Evolutionary conservation across 768 basidiomycete species (phyloP).

Genomic region (Austroboletus eburneus): DNA sequence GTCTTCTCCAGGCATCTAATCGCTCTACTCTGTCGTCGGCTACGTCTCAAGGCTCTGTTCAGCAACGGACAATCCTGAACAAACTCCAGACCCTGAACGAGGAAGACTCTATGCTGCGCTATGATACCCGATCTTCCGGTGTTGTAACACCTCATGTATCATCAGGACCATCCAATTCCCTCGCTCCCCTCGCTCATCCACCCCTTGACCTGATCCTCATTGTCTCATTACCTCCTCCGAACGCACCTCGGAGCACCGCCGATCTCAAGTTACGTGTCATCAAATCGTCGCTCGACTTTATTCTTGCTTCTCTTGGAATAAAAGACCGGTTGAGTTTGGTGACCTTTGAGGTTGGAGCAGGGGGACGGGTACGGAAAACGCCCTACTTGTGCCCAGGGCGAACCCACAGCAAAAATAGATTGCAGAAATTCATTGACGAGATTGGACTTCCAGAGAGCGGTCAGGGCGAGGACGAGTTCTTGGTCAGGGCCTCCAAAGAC

Average conservation of each 20-base stretch:
- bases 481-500: conserved; percentile 74
- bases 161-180: conserved; percentile 72
- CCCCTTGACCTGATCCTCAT: conserved; percentile 91
- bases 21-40: conserved; percentile 72
- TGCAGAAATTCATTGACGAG: conserved; percentile 77
- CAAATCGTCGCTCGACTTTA: conserved; percentile 81
- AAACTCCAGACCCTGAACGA: conserved; percentile 68
- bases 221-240: conserved; percentile 76
- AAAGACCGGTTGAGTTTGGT: conserved; percentile 87
- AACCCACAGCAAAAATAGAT: conserved; percentile 60
- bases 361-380: conserved; percentile 85
- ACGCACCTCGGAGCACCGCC: conserved; percentile 69
- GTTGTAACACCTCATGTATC: conserved; percentile 70
- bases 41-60: conserved; percentile 62
- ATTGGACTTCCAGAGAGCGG: conserved; percentile 42
- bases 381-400: conserved; percentile 80
- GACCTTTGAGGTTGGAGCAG: conserved; percentile 85
- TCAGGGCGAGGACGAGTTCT: conserved; percentile 55
- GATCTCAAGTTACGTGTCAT: conserved; percentile 87
- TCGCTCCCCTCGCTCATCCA: conserved; percentile 79
- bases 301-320: conserved; percentile 68
- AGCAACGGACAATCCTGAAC: conserved; percentile 31
- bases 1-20: conserved; percentile 60
- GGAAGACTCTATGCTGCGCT: conserved; percentile 61
- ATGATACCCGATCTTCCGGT: conserved; percentile 46